Percentiles rank a stretch among this genome's conserved stretches.
phyloP scores from a whole-genome alignment of 371 early-diverging fungal genomes.

The Chytridium lagenaria region DNA sequence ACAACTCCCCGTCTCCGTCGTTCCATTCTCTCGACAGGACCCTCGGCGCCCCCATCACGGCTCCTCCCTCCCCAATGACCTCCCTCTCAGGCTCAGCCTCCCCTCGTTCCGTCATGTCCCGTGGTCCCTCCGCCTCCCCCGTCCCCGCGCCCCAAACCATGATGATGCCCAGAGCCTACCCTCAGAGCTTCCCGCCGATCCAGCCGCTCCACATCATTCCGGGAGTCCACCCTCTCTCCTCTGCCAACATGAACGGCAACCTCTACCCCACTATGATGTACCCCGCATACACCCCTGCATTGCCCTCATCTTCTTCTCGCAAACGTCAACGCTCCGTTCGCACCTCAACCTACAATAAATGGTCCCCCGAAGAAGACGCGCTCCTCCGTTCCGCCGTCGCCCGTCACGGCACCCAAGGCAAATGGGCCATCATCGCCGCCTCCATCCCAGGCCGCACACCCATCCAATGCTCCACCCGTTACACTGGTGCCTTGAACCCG shows the following conservation, averaged over 20 bases:
- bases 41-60: neutral
- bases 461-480: slow-evolving; percentile 73
- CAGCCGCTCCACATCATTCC: neutral
- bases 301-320: neutral
- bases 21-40: neutral
- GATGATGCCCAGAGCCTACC: neutral
- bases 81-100: slow-evolving; percentile 4
- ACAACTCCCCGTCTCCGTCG: neutral
- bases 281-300: neutral
- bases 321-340: slow-evolving; percentile 1
- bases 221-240: slow-evolving; percentile 7
- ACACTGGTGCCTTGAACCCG: slow-evolving; percentile 68
- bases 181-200: neutral
- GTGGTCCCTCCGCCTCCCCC: neutral
- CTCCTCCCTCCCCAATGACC: slow-evolving; percentile 9
- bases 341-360: slow-evolving; percentile 39
- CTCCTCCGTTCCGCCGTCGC: slow-evolving; percentile 35
- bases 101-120: neutral
- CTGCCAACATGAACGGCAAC: slow-evolving; percentile 14
- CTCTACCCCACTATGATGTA: neutral
- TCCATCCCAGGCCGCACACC: slow-evolving; percentile 69
- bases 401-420: slow-evolving; percentile 37
- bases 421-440: slow-evolving; percentile 71
- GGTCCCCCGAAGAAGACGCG: slow-evolving; percentile 38
- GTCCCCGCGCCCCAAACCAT: neutral